phyloP scores from a whole-genome alignment of 208 protist species.

The Leptomonas seymouri region DNA sequence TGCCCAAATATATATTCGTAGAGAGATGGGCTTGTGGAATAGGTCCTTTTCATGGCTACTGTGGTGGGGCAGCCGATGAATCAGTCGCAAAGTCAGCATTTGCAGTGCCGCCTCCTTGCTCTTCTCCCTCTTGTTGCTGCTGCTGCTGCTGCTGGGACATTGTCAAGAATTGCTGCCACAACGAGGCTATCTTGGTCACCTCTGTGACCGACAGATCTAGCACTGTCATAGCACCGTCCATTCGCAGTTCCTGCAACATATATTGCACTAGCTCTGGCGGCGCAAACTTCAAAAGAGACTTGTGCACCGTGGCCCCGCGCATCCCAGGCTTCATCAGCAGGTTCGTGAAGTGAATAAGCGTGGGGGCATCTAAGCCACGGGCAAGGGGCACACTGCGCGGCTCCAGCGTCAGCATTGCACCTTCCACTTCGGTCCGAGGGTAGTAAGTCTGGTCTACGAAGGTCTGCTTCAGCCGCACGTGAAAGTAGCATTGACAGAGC shows the following conservation, averaged over 20 bases:
- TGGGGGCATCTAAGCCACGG: slow-evolving; percentile 53
- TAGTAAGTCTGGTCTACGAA: slow-evolving; percentile 89
- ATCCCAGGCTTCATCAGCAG: slow-evolving; percentile 73
- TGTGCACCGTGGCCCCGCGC: slow-evolving; percentile 65
- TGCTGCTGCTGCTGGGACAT: slow-evolving; percentile 54
- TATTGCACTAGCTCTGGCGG: slow-evolving; percentile 83
- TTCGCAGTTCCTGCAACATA: slow-evolving; percentile 81
- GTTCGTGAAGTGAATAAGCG: slow-evolving; percentile 84
- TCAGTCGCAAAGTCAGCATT: neutral
- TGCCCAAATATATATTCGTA: no score
- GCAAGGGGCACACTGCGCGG: slow-evolving; percentile 62
- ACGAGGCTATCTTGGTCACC: slow-evolving; percentile 57
- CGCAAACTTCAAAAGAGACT: slow-evolving; percentile 61
- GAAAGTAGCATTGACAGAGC: slow-evolving; percentile 83
- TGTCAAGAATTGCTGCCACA: slow-evolving; percentile 78
- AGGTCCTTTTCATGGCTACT: neutral
- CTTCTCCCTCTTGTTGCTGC: neutral
- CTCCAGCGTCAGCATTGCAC: slow-evolving; percentile 80
- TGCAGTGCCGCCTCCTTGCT: neutral
- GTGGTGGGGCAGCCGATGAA: neutral
- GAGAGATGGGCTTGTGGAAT: no score
- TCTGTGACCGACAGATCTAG: slow-evolving; percentile 76
- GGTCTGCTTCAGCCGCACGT: slow-evolving; percentile 72
- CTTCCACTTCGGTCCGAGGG: slow-evolving; percentile 82
- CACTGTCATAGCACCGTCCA: slow-evolving; percentile 83